Base-by-base conservation (phyloP, 352 stramenopile genomes). In the Phytopythium sindhum region DNA sequence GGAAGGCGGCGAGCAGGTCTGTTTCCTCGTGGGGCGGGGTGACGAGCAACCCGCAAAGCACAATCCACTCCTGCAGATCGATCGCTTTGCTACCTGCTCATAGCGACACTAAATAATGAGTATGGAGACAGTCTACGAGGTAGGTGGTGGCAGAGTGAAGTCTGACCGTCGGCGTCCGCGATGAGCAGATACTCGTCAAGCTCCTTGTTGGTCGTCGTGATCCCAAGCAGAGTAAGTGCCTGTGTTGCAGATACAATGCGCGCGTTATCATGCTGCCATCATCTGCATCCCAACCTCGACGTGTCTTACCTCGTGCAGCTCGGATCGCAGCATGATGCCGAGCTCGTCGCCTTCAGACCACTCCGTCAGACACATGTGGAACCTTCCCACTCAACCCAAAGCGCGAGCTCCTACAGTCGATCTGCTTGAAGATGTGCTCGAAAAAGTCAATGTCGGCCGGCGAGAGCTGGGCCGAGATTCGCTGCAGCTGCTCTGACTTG, bases 341-440 rank as follows among this genome's bases (percentile, higher is more conserved):
- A 83, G 73, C 31, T 80, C 74, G 50, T 89, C 80, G 5, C 61
- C 78, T 89, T 58, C 14, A 7, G 31, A 37, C 7, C 2, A 12
- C 55, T n/a, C 51, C 23, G 44, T 41, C 54, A 57, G 44, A 21
- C 52, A 28, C 29, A 1, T 21, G 6, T 4, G 2, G 4, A 11
- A 11, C 42, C 0, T 8, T 8, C 6, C 17, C 41, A 29, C 33
- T 6, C 14, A 29, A 41, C 7, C 8, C 39, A n/a, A 12, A 14
- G 6, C 15, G 9, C 29, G 5, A 17, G 1, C 3, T 73, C 75
- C 19, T 48, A 89, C 80, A 70, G 60, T 89, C 78, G 63, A 89
- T 89, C 61, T 89, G 78, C 35, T 68, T 73, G 67, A 89, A 89
- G 52, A 89, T 88, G 70, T 89, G 76, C 11, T 70, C 72, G 73